Base-by-base conservation (phyloP, 371 early-diverging fungal genomes). In the Massospora cicadina region DNA sequence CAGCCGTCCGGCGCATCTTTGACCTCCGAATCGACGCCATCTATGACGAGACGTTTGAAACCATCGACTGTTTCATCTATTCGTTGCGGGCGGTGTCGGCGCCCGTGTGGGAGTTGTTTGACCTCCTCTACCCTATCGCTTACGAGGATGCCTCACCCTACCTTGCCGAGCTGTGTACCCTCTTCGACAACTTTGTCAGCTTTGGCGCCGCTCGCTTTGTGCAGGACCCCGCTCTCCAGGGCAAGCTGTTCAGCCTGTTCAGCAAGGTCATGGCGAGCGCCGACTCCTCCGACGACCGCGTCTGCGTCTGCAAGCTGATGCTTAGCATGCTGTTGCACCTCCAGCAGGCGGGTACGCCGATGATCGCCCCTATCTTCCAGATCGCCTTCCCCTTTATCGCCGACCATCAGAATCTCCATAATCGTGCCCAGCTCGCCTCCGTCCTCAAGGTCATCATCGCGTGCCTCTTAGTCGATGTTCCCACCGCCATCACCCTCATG, bases 41-140 rank as follows among this genome's bases (percentile, higher is more conserved):
- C 53, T 92, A 86, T 72, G 89, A 87, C 56, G 91, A 90, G 55
- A 78, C 84, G 27, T 89, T 91, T 71, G 94, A 90, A 67, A 80
- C 93, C 62, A 81, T 93, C 58, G 93, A 93, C 73, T 81, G 87
- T 55, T 84, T 84, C 66, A 84, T 88, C 2, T 91, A 81, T 71
- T 81, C 87, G 2, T 72, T 81, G 58, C 93, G 93, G 72, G 67
- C 72, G 2, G 83, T 94, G 26, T 83, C 93, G 1, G 81, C 85
- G 23, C 77, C 77, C 65, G 86, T 91, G 79, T 93, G 97, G 93
- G 69, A 73, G 56, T 72, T 91, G 63, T 88, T 91, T 73, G 85
- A 81, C 30, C 60, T 78, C 57, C 81, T 93, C 56, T 84, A 85
- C 74, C 70, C 68, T 28, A 77, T 88, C 12, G 87, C 87, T 75